Evolutionary conservation across 2,329 filamentous ascomycete species (phyloP), one percentile per base, ranked within the genome.

Genomic region (Bimuria novae-zelandiae): DNA sequence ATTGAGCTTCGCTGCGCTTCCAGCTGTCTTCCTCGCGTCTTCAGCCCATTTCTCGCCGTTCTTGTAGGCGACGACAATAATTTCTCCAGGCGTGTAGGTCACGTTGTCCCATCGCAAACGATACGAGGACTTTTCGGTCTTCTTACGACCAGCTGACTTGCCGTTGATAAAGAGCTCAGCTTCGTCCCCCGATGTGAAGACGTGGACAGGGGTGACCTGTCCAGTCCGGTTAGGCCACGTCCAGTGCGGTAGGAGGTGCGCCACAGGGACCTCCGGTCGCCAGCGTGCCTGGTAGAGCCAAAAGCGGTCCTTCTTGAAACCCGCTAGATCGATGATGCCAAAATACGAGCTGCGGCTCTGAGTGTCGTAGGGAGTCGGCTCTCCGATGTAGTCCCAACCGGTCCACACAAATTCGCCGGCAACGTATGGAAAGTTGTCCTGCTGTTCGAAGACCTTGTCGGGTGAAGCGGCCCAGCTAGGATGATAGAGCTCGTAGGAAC

Each of bases 181-280:
- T 58, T 82, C 79, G 55, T 83, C 79, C 2, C 70, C 81, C 0
- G 77, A 69, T 0, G 80, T 75, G 57, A 82, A 83, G 0, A 83
- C 80, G 57, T 84, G 81, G 0, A 84, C 80, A 0, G 81, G 82
- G 3, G 81, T 84, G 1, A 77, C 70, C 50, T 76, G 55, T 1
- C 79, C 79, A 0, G 73, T 72, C 0, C 80, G 69, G 14, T 77
- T 75, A 0, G 79, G 76, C 79, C 80, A 84, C 14, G 73, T 82
- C 82, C 82, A 84, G 60, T 84, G 82, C 2, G 82, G 82, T 0
- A 84, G 73, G 16, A 84, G 78, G 57, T 84, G 80, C 3, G 79
- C 81, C 67, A 79, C 76, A 1, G 59, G 67, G 0, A 81, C 49
- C 14, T 80, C 76, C 0, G 81, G 72, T 2, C 76, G 70, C 82